These are phyloP conservation scores for Wickerhamiella sorbophila DNA, from an alignment of 805 yeast genomes.

Conservation along the genomic window DNA sequence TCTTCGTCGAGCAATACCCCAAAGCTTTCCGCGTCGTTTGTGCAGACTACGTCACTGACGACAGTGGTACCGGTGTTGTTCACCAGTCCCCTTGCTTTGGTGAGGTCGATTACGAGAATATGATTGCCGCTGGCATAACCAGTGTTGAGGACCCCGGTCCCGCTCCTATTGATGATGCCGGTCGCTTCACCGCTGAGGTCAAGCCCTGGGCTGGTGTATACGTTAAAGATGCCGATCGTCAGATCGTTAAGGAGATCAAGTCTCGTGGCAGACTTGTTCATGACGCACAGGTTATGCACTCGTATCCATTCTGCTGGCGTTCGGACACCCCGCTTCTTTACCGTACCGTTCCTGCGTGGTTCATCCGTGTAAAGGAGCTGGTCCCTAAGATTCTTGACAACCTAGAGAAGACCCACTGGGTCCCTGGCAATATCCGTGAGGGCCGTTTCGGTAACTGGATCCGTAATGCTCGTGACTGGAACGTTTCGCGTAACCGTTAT, in stretches of 20 bases:
- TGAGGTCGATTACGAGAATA: constrained; percentile 90
- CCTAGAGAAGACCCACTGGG: constrained; percentile 86
- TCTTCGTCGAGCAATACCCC: constrained; percentile 62
- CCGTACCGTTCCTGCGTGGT: constrained; percentile 98
- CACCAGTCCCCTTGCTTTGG: constrained; percentile 99
- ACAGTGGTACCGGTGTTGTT: constrained; percentile 98
- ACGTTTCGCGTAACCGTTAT: constrained; percentile 92
- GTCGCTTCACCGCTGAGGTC: constrained; percentile 67
- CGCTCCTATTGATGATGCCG: constrained; percentile 88
- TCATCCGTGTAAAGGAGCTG: constrained; percentile 74
- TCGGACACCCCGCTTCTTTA: constrained; percentile 95
- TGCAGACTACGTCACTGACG: constrained; percentile 77
- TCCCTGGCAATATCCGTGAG: constrained; percentile 77
- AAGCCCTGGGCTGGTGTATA: constrained; percentile 64
- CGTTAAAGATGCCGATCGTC: constrained; percentile 91
- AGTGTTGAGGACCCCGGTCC: constrained; percentile 61
- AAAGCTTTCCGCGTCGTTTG: constrained; percentile 69
- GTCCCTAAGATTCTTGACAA: constrained; percentile 81
- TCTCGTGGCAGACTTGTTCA: constrained; percentile 60
- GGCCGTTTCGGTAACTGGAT: constrained; percentile 97
- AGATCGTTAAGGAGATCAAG: constrained; percentile 73
- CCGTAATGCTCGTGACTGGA: constrained; percentile 98
- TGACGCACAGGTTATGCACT: constrained; percentile 77
- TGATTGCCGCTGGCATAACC: constrained; percentile 63
- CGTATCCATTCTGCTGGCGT: constrained; percentile 99